phyloP scores from a whole-genome alignment of 768 basidiomycete species.

The Calvatia gigantea region DNA sequence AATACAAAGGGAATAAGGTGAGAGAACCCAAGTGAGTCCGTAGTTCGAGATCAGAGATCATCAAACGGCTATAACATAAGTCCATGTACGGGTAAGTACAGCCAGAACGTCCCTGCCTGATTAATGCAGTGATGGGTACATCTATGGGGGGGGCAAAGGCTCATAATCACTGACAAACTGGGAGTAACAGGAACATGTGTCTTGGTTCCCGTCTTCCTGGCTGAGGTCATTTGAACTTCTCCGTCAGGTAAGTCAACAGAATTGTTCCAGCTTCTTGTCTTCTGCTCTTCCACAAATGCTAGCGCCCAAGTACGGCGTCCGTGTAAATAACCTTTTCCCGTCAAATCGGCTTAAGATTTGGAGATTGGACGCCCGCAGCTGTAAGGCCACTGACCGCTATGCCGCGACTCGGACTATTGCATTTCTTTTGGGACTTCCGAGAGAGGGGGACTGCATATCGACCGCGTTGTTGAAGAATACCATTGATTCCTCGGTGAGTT shows the following conservation, averaged over 20 bases:
- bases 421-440: too few relatives aligned
- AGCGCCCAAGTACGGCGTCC: constrained; percentile 3
- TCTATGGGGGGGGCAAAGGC: constrained; percentile 2
- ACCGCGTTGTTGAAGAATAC: background rate
- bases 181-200: background rate
- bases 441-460: background rate
- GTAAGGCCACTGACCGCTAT: background rate
- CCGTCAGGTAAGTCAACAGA: constrained; percentile 1
- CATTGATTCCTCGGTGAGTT: background rate
- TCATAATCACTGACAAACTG: background rate
- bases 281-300: background rate
- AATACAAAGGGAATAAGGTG: background rate
- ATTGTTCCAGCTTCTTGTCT: background rate
- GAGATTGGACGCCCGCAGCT: background rate
- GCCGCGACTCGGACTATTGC: background rate
- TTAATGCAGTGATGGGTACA: constrained; percentile 3
- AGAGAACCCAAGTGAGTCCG: background rate
- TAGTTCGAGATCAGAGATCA: background rate
- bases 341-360: constrained; percentile 1
- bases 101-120: background rate
- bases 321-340: background rate
- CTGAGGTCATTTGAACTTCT: background rate
- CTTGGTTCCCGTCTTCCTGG: background rate
- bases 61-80: background rate
- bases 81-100: background rate